phyloP scores from a whole-genome alignment of 495 filamentous ascomycete genomes.

The Penicillium diatomitis region DNA sequence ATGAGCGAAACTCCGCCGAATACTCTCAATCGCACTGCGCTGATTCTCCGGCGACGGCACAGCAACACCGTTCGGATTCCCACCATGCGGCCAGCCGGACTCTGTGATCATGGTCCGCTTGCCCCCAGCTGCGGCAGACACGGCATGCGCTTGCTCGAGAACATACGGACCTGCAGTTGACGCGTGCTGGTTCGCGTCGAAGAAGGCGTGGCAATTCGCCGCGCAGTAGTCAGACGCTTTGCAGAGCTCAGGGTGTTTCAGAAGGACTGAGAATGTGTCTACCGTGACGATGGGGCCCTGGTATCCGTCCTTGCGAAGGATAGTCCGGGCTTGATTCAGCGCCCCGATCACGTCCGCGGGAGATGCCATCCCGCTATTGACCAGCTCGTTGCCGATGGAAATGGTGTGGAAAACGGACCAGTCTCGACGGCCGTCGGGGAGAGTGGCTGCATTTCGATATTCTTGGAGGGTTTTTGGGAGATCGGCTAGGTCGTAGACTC shows the following conservation, averaged over 20 bases:
- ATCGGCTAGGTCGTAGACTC: slow-evolving; percentile 57
- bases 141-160: slow-evolving; percentile 36
- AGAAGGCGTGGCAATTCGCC: slow-evolving; percentile 78
- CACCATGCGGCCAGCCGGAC: slow-evolving; percentile 71
- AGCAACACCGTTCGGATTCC: slow-evolving; percentile 52
- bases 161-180: slow-evolving; percentile 57
- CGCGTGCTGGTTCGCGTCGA: slow-evolving; percentile 52
- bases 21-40: slow-evolving; percentile 48
- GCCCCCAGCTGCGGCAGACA: slow-evolving; percentile 40
- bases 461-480: slow-evolving; percentile 42
- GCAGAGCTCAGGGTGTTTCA: slow-evolving; percentile 61
- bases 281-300: slow-evolving; percentile 66
- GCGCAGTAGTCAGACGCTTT: slow-evolving; percentile 66
- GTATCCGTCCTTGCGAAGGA: slow-evolving; percentile 56
- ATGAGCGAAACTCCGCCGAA: slow-evolving; percentile 44
- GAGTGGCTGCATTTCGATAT: slow-evolving; percentile 44
- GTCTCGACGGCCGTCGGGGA: slow-evolving; percentile 25
- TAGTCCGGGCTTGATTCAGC: slow-evolving; percentile 44
- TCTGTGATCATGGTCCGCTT: slow-evolving; percentile 61
- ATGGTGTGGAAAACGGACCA: slow-evolving; percentile 63
- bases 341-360: slow-evolving; percentile 44
- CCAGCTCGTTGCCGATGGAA: slow-evolving; percentile 70
- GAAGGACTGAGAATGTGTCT: slow-evolving; percentile 63
- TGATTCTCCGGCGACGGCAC: slow-evolving; percentile 59
- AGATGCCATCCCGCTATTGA: slow-evolving; percentile 52